These are phyloP conservation scores for Pyrrhoderma noxium DNA, from an alignment of 1,284 basidiomycete genomes.

Conservation along the genomic window DNA sequence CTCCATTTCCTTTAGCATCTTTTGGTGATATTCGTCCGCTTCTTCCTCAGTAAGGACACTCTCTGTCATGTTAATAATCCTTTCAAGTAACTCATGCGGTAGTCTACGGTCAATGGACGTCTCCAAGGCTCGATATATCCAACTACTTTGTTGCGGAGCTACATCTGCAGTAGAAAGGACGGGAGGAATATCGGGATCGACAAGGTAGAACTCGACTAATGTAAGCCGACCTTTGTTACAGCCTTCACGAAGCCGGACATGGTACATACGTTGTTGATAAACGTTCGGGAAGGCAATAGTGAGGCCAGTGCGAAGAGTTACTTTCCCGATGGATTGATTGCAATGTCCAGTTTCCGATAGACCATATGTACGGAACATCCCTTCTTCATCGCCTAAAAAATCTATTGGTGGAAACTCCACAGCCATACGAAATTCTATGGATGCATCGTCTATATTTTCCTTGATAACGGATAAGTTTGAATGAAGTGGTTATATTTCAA, in stretches of 20 bases:
- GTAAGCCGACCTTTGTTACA: constrained; percentile 31
- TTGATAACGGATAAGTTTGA: neutral
- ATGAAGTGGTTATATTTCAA: neutral
- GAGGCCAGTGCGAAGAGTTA: constrained; percentile 31
- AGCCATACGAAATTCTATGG: constrained; percentile 42
- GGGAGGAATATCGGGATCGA: constrained; percentile 41
- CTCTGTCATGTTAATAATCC: constrained; percentile 32
- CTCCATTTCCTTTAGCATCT: constrained; percentile 30
- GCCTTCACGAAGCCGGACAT: constrained; percentile 32
- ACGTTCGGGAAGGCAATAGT: constrained; percentile 47
- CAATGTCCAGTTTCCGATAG: constrained; percentile 38
- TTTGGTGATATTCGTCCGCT: constrained; percentile 28
- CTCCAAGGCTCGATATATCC: constrained; percentile 34
- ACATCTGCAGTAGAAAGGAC: constrained; percentile 35
- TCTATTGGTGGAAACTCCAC: constrained; percentile 38
- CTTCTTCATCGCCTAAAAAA: constrained; percentile 32
- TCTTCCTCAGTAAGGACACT: constrained; percentile 35
- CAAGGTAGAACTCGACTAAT: constrained; percentile 35
- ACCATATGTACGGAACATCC: constrained; percentile 42
- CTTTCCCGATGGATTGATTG: constrained; percentile 39
- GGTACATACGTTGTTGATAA: constrained; percentile 38
- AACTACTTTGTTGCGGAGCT: constrained; percentile 39
- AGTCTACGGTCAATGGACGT: constrained; percentile 29
- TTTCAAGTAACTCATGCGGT: constrained; percentile 38
- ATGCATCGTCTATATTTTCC: constrained; percentile 32